Evolutionary conservation across 73 alveolate genomes (phyloP).

Genomic region (Tetrahymena borealis): DNA sequence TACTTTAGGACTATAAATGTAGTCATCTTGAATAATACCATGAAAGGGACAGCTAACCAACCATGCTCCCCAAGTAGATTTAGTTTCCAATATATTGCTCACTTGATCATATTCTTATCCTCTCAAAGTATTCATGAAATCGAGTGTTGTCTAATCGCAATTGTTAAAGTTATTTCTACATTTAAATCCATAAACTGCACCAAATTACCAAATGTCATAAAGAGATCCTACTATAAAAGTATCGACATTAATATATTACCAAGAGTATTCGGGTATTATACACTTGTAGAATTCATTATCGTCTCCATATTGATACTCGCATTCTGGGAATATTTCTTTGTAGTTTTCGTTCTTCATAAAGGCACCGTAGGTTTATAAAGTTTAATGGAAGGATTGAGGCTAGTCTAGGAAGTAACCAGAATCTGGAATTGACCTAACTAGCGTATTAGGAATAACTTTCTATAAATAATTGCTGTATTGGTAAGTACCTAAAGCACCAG

Average conservation of each 20-base stretch:
- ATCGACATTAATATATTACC: background rate
- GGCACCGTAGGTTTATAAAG: background rate
- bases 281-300: background rate
- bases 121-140: background rate
- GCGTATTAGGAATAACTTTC: background rate
- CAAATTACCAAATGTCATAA: background rate
- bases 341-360: background rate
- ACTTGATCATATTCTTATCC: background rate
- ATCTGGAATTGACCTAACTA: background rate
- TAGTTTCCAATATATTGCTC: background rate
- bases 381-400: background rate
- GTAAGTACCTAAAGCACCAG: background rate
- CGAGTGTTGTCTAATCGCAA: background rate
- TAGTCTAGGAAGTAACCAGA: background rate
- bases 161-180: background rate
- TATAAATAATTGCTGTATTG: background rate
- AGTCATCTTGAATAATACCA: background rate
- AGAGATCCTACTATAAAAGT: background rate
- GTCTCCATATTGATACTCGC: background rate
- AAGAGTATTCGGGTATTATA: background rate
- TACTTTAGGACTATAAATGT: background rate
- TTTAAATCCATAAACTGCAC: background rate
- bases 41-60: background rate
- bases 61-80: background rate
- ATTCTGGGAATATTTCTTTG: background rate